phyloP scores from a whole-genome alignment of 768 basidiomycete genomes.

The Podaxis carcinomalis region DNA sequence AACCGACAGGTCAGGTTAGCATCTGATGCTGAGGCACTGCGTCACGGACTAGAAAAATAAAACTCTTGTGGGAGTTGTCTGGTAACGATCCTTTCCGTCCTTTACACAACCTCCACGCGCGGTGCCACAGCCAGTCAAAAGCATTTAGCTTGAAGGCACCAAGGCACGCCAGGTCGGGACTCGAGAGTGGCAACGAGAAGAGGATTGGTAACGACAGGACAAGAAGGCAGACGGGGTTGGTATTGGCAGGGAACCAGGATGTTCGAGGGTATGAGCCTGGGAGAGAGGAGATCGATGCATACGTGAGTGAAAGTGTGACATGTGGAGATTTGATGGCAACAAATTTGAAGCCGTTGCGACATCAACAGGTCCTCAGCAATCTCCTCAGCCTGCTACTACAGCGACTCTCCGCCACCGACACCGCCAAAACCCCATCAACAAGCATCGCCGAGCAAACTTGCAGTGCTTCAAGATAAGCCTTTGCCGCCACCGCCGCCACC shows the following conservation, averaged over 20 bases:
- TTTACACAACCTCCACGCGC: neutral
- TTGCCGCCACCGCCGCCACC: neutral
- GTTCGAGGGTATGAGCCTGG: neutral
- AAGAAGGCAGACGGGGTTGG: neutral
- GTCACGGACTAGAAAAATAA: neutral
- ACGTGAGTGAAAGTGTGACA: conserved; percentile 3
- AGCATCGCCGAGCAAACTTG: neutral
- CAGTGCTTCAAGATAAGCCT: conserved; percentile 1
- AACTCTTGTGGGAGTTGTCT: neutral
- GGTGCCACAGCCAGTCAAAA: neutral
- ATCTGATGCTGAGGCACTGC: conserved; percentile 1
- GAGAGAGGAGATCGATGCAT: neutral
- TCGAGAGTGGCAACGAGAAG: neutral
- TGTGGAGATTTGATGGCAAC: conserved; percentile 9
- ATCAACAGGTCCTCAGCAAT: neutral
- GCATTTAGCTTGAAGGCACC: too few relatives aligned
- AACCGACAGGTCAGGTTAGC: neutral
- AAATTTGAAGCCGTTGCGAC: neutral
- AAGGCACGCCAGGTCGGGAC: neutral
- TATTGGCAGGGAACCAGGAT: neutral
- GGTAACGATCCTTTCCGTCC: neutral
- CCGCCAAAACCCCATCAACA: neutral
- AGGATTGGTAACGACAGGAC: neutral
- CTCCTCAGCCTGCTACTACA: neutral
- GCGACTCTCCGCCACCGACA: neutral